A percentile compares a stretch with the other conserved stretches of the same genome.
Conservation (phyloP, 148 eudicot genomes). For the Polygonum maritimum region DNA sequence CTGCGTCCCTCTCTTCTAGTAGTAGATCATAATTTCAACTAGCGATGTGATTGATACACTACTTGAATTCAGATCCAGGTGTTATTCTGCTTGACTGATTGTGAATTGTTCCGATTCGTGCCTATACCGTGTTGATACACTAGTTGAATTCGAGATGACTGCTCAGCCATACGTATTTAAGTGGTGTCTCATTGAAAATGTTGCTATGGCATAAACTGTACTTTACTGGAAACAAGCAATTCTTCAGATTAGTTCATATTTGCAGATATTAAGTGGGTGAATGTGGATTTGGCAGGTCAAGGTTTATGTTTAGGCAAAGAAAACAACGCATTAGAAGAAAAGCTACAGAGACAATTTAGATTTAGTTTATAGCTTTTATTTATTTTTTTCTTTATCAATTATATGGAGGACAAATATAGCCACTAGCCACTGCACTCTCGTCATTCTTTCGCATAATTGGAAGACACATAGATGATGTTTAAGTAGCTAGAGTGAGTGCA, state of each 20-base stretch:
- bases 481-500: background rate
- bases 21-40: background rate
- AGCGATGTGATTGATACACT: background rate
- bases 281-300: background rate
- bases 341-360: background rate
- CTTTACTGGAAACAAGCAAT: background rate
- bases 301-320: background rate
- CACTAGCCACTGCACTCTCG: background rate
- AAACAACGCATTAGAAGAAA: background rate
- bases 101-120: background rate
- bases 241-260: background rate
- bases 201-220: background rate
- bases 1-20: background rate
- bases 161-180: background rate
- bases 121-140: background rate
- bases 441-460: background rate
- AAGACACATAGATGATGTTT: background rate
- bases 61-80: background rate
- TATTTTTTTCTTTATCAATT: background rate
- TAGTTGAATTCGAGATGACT: background rate
- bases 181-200: background rate
- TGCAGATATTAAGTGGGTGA: background rate
- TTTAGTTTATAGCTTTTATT: background rate
- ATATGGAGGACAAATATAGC: background rate
- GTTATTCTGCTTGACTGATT: background rate